Conservation (phyloP, 768 basidiomycete genomes). For the Sarcodon sp. region DNA sequence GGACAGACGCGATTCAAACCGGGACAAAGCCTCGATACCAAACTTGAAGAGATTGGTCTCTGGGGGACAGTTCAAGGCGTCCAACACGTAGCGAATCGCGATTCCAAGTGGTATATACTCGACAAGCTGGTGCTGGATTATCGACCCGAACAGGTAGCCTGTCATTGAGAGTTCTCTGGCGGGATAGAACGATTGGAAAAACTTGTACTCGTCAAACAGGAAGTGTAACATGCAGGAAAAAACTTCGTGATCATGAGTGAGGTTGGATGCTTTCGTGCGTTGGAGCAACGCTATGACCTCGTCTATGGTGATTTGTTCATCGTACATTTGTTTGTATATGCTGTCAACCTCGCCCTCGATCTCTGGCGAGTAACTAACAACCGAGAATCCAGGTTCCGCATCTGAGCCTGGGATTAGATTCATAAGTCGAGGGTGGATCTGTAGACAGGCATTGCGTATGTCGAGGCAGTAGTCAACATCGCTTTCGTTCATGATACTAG, state of each 20-base stretch:
- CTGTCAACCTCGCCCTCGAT: constrained; percentile 89
- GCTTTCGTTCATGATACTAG: constrained; percentile 58
- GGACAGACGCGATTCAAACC: constrained; percentile 75
- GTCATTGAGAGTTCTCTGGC: constrained; percentile 92
- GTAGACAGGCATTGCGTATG: constrained; percentile 85
- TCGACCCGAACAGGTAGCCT: constrained; percentile 88
- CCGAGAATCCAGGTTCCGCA: constrained; percentile 81
- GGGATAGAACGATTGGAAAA: constrained; percentile 95
- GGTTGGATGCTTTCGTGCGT: constrained; percentile 71
- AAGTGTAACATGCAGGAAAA: constrained; percentile 99
- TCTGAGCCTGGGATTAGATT: constrained; percentile 80
- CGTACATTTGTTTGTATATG: constrained; percentile 98
- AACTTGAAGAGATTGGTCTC: constrained; percentile 94
- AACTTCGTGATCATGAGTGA: constrained; percentile 82
- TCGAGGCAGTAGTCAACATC: constrained; percentile 84
- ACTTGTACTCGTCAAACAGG: constrained; percentile 99
- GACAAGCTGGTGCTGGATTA: constrained; percentile 88
- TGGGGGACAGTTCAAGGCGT: constrained; percentile 83
- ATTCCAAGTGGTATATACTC: constrained; percentile 93
- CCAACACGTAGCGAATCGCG: constrained; percentile 91
- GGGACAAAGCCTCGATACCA: constrained; percentile 78
- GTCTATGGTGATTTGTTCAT: constrained; percentile 87
- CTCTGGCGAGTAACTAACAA: constrained; percentile 78
- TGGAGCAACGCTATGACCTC: constrained; percentile 86
- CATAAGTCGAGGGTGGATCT: constrained; percentile 94